phyloP scores from a whole-genome alignment of 1,284 basidiomycete species.

The Laetiporus sulphureus region DNA sequence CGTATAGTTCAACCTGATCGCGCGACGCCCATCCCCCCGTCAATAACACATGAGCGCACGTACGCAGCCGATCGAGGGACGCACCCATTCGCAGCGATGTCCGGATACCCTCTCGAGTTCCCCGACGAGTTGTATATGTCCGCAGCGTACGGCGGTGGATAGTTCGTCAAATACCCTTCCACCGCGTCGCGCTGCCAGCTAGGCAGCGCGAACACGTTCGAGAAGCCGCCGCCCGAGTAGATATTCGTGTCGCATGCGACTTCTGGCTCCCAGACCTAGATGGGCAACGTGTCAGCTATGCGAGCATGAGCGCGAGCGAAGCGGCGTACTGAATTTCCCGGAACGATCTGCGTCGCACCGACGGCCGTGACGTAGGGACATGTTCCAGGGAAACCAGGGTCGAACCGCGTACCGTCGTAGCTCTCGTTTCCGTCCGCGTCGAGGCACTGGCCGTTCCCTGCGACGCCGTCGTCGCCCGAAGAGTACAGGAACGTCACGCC shows the following conservation, averaged over 20 bases:
- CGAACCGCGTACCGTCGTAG: conserved; percentile 9
- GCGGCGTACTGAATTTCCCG: neutral
- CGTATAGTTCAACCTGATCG: conserved; percentile 36
- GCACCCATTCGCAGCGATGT: conserved; percentile 37
- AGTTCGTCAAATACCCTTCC: conserved; percentile 23
- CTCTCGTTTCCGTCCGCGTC: conserved; percentile 16
- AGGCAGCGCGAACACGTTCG: conserved; percentile 35
- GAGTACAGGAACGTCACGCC: conserved; percentile 44
- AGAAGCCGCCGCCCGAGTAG: conserved; percentile 42
- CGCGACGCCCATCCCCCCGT: no score
- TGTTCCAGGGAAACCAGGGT: conserved; percentile 21
- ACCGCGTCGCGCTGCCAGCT: conserved; percentile 33
- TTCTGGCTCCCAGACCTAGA: conserved; percentile 40
- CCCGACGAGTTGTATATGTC: conserved; percentile 20
- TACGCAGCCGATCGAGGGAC: no score
- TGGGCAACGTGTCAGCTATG: neutral
- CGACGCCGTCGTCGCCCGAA: conserved; percentile 48
- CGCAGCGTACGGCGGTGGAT: conserved; percentile 32
- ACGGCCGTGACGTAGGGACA: conserved; percentile 61
- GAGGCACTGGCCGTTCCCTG: conserved; percentile 37
- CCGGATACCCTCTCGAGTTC: conserved; percentile 36
- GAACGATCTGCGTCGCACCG: conserved; percentile 35
- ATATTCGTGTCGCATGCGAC: conserved; percentile 30
- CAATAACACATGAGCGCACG: neutral
- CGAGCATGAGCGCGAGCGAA: neutral